Conservation (phyloP, 768 basidiomycete genomes). For the Cystofilobasidium macerans region DNA sequence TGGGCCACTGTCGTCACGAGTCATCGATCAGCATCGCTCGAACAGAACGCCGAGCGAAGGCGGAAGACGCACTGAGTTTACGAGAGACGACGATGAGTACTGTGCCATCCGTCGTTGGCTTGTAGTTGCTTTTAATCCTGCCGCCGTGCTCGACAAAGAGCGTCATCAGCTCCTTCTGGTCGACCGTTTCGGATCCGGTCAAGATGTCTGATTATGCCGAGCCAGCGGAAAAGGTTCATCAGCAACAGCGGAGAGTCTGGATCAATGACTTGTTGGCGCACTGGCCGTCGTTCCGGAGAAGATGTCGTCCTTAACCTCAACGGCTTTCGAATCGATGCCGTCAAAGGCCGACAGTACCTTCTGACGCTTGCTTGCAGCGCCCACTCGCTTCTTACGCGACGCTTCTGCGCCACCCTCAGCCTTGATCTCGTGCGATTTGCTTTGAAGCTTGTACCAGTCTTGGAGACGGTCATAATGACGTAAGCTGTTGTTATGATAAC, state of each 20-base stretch:
- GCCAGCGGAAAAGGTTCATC: background rate
- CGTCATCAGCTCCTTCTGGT: slow-evolving; percentile 58
- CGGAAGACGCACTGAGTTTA: slow-evolving; percentile 32
- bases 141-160: slow-evolving; percentile 42
- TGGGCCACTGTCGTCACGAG: slow-evolving; percentile 42
- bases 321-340: slow-evolving; percentile 53
- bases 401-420: background rate
- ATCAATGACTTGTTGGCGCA: too few species aligned
- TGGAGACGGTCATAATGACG: background rate
- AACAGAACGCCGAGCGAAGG: slow-evolving; percentile 58
- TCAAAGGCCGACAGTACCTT: slow-evolving; percentile 42
- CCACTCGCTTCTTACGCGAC: background rate
- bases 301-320: slow-evolving; percentile 52
- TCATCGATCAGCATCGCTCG: slow-evolving; percentile 40
- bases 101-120: slow-evolving; percentile 46
- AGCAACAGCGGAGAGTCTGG: background rate
- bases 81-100: slow-evolving; percentile 49
- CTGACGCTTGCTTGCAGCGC: slow-evolving; percentile 27
- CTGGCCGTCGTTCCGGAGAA: slow-evolving; percentile 72
- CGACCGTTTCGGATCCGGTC: slow-evolving; percentile 50
- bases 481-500: slow-evolving; percentile 27
- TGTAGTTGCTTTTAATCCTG: slow-evolving; percentile 41
- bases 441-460: background rate
- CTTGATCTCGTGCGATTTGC: background rate
- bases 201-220: slow-evolving; percentile 25